Conservation (phyloP, 106 monocot genomes). For the Apostasia ramifera region DNA sequence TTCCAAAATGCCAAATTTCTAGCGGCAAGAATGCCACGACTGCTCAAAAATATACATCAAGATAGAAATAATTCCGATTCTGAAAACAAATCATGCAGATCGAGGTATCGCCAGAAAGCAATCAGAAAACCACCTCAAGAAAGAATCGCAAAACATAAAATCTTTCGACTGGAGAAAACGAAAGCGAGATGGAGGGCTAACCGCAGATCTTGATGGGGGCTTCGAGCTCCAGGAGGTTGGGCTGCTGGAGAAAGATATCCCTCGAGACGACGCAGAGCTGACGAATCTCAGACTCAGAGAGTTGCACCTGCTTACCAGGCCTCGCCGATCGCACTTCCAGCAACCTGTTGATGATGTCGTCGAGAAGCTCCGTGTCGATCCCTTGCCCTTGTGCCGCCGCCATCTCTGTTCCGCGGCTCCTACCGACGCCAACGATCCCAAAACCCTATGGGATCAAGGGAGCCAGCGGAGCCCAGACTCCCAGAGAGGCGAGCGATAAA, state of each 20-base stretch:
- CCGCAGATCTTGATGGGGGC: constrained; percentile 67
- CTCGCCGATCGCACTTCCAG: constrained; percentile 42
- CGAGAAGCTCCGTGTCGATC: constrained; percentile 36
- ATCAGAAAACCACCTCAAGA: too few species aligned
- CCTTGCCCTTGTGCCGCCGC: constrained; percentile 13
- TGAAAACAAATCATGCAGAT: neutral
- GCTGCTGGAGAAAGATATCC: constrained; percentile 52
- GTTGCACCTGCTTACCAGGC: constrained; percentile 50
- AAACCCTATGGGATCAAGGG: neutral
- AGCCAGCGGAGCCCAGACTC: neutral
- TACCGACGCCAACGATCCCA: neutral
- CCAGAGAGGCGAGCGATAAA: too few species aligned
- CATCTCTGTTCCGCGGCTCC: constrained; percentile 7
- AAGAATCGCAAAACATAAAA: neutral
- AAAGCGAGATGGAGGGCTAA: constrained; percentile 5
- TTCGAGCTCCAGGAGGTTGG: constrained; percentile 51
- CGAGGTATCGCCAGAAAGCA: neutral
- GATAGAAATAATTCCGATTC: neutral
- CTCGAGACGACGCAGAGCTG: constrained; percentile 46
- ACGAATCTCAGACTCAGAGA: constrained; percentile 47
- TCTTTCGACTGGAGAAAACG: neutral
- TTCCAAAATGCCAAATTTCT: neutral
- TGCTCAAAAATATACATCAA: neutral
- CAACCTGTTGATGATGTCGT: constrained; percentile 43
- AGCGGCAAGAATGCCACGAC: too few species aligned